Evolutionary conservation across 176 grass and related monocot genomes (phyloP).

Genomic region (Zizania latifolia): DNA sequence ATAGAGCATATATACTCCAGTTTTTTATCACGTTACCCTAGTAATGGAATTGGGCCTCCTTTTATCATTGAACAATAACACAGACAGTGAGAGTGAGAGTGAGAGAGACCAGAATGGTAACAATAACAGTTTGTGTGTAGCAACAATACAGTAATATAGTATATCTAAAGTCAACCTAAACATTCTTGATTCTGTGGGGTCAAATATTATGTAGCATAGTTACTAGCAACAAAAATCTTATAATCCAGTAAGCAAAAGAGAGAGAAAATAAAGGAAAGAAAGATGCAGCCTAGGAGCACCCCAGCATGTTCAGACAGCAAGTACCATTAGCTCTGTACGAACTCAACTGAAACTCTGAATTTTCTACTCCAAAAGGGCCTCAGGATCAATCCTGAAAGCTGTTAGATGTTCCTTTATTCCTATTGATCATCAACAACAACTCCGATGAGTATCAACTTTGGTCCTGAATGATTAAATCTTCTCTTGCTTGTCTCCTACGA

Average conservation of each 20-base stretch:
- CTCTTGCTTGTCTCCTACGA: slow-evolving; percentile 65
- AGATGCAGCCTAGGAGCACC: not conserved
- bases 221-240: not conserved
- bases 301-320: not conserved
- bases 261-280: not conserved
- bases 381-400: not conserved
- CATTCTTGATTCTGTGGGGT: too few species aligned
- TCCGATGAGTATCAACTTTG: not conserved
- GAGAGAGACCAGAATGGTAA: not conserved
- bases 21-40: too few species aligned
- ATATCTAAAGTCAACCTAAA: not conserved
- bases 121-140: too few species aligned
- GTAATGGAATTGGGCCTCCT: too few species aligned
- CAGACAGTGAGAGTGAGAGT: not conserved
- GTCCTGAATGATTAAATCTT: slow-evolving; percentile 40
- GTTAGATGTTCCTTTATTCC: slow-evolving; percentile 27
- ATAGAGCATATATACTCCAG: too few species aligned
- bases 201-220: not conserved
- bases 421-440: not conserved
- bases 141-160: not conserved
- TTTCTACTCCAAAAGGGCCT: slow-evolving; percentile 1
- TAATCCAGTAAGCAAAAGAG: not conserved
- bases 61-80: not conserved
- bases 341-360: not conserved
- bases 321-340: not conserved